Conservation (phyloP, 148 eudicot species). For the Cornus florida region DNA sequence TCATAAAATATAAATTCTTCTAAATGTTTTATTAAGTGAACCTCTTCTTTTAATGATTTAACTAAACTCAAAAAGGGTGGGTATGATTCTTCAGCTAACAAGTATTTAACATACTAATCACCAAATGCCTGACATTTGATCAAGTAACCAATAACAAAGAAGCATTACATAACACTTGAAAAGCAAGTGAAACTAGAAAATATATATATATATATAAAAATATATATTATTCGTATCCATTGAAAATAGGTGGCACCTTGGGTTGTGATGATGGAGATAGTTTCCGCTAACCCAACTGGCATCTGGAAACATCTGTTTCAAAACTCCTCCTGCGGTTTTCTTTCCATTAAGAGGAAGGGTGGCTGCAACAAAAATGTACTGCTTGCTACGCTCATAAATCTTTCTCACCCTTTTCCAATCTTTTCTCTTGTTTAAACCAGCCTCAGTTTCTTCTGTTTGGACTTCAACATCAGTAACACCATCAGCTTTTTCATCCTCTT, state of each 20-base stretch:
- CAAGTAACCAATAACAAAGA: too few species aligned
- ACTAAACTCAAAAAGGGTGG: too few species aligned
- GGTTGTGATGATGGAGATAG: constrained; percentile 85
- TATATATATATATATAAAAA: too few species aligned
- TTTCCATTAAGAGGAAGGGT: constrained; percentile 94
- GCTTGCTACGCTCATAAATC: constrained; percentile 78
- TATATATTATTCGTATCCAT: too few species aligned
- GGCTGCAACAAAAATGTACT: constrained; percentile 90
- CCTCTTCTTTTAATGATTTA: too few species aligned
- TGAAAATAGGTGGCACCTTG: constrained; percentile 50
- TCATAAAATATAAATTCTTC: too few species aligned
- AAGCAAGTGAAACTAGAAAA: background rate
- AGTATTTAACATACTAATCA: too few species aligned
- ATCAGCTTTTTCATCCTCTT: constrained; percentile 38
- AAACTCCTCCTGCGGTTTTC: constrained; percentile 81
- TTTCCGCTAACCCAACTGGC: constrained; percentile 88
- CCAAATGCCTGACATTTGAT: too few species aligned
- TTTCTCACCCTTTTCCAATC: constrained; percentile 84
- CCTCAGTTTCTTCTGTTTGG: constrained; percentile 19
- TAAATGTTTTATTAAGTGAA: too few species aligned
- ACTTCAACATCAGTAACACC: constrained; percentile 26
- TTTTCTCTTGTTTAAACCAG: constrained; percentile 32
- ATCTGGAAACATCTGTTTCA: constrained; percentile 81
- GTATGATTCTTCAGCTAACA: too few species aligned
- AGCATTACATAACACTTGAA: background rate